Evolutionary conservation across 768 basidiomycete species (phyloP).

Genomic region (Nidularia pulvinata): DNA sequence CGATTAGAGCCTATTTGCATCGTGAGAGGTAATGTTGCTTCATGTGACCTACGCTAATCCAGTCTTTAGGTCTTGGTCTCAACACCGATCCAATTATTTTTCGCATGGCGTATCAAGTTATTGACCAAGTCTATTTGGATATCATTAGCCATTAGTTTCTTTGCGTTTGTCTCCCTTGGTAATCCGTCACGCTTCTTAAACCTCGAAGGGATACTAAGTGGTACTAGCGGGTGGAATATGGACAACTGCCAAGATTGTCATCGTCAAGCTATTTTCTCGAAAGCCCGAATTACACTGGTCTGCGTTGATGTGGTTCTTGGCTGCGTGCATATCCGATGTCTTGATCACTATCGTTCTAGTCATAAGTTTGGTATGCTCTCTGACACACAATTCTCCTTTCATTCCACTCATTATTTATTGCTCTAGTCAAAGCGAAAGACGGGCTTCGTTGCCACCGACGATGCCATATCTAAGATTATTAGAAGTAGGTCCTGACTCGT

Average conservation of each 20-base stretch:
- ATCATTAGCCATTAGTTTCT: constrained; percentile 22
- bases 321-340: constrained; percentile 38
- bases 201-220: not conserved
- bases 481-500: constrained; percentile 14
- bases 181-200: constrained; percentile 1
- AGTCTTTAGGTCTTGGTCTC: constrained; percentile 33
- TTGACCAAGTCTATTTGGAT: constrained; percentile 36
- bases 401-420: constrained; percentile 1
- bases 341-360: constrained; percentile 37
- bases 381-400: constrained; percentile 1
- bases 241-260: constrained; percentile 29
- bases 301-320: constrained; percentile 41
- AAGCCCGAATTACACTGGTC: constrained; percentile 44
- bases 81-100: constrained; percentile 46
- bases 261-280: constrained; percentile 30
- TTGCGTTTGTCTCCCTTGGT: constrained; percentile 36
- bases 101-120: constrained; percentile 39
- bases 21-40: not conserved
- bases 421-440: constrained; percentile 33
- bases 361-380: constrained; percentile 27
- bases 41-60: too few species aligned
- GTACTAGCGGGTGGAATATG: constrained; percentile 39
- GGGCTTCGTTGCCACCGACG: constrained; percentile 39
- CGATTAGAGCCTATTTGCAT: not conserved
- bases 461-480: constrained; percentile 34